Percentiles rank a stretch among this genome's conserved stretches.
These are phyloP conservation scores for Pterocarpus santalinus DNA, from an alignment of 306 rosid species.

Conservation along the genomic window DNA sequence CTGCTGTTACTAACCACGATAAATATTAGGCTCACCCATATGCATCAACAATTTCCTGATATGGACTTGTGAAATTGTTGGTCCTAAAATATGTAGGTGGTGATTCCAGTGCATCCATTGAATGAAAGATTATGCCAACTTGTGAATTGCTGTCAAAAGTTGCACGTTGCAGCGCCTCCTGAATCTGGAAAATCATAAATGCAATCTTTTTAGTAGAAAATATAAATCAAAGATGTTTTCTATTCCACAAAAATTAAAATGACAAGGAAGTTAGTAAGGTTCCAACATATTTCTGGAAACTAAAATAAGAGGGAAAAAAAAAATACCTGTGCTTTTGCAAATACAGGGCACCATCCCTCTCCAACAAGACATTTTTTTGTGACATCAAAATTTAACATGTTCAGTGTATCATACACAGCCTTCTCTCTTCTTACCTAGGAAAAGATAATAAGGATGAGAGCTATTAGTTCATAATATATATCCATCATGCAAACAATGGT, in stretches of 20 bases:
- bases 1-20: constrained; percentile 26
- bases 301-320: neutral
- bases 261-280: neutral
- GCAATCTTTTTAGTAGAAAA: constrained; percentile 20
- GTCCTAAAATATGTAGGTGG: constrained; percentile 93
- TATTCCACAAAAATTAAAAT: neutral
- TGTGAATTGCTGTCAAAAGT: constrained; percentile 90
- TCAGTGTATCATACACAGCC: constrained; percentile 85
- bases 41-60: constrained; percentile 95
- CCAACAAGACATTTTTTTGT: constrained; percentile 95
- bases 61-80: constrained; percentile 74
- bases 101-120: constrained; percentile 80
- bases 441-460: constrained; percentile 46
- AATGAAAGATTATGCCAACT: constrained; percentile 87
- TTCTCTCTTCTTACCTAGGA: constrained; percentile 90
- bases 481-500: constrained; percentile 15
- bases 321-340: constrained; percentile 76
- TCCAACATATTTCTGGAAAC: constrained; percentile 16
- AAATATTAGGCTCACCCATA: constrained; percentile 76
- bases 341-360: constrained; percentile 93
- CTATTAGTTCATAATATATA: constrained; percentile 41
- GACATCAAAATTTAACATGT: constrained; percentile 88
- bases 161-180: constrained; percentile 87
- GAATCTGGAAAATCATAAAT: constrained; percentile 65
- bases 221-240: constrained; percentile 7